Conservation (phyloP, 495 filamentous ascomycete species). For the Penicillium nucicola region DNA sequence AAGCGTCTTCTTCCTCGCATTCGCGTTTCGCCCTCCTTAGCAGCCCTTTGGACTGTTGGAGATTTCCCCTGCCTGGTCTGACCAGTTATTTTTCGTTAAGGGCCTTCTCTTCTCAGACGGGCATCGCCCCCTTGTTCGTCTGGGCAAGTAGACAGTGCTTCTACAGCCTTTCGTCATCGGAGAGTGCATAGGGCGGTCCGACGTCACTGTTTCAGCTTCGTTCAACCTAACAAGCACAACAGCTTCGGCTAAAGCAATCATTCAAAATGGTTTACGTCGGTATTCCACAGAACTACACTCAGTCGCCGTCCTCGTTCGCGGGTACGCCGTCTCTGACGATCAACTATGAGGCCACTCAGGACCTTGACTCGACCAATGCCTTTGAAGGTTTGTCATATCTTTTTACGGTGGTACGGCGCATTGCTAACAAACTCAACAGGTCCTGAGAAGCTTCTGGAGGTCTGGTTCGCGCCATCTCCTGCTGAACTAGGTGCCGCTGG, state of each 20-base stretch:
- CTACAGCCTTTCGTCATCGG: slow-evolving; percentile 40
- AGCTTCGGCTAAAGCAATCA: slow-evolving; percentile 23
- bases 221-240: slow-evolving; percentile 9
- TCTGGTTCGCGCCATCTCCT: slow-evolving; percentile 91
- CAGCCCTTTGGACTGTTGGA: slow-evolving; percentile 46
- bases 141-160: slow-evolving; percentile 71
- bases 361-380: slow-evolving; percentile 92
- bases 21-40: slow-evolving; percentile 88
- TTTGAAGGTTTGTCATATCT: slow-evolving; percentile 72
- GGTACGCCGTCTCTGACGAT: slow-evolving; percentile 88
- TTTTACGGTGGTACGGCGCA: neutral
- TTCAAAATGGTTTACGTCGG: slow-evolving; percentile 79
- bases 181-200: slow-evolving; percentile 22
- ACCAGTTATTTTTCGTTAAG: slow-evolving; percentile 63
- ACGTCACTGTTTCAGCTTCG: slow-evolving; percentile 23
- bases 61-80: slow-evolving; percentile 54
- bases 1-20: slow-evolving; percentile 69
- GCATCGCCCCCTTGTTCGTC: slow-evolving; percentile 82
- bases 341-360: slow-evolving; percentile 91
- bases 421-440: slow-evolving; percentile 45
- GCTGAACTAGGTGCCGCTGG: slow-evolving; percentile 66
- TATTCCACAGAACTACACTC: slow-evolving; percentile 74
- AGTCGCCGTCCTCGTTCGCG: slow-evolving; percentile 70
- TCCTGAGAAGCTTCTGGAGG: slow-evolving; percentile 96
- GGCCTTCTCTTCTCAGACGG: slow-evolving; percentile 94